A percentile compares a stretch with the other conserved stretches of the same genome.
Conservation (phyloP, 2,329 filamentous ascomycete genomes). For the Graphilbum ipis-grandicollis region DNA sequence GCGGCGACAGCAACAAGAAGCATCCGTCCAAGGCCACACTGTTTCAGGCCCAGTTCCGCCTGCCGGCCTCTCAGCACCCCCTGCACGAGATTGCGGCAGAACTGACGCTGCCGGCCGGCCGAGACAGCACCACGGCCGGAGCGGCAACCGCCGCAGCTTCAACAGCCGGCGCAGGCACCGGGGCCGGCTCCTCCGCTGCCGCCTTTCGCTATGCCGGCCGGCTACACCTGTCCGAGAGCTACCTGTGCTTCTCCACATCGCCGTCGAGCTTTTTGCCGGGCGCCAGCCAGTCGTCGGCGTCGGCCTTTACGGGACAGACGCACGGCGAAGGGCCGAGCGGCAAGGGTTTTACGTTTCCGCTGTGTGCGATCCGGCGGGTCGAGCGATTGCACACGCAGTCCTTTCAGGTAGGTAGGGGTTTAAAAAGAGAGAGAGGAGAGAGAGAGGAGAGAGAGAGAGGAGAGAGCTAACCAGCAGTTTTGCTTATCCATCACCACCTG, state of each 20-base stretch:
- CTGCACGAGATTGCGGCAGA: conserved; percentile 94
- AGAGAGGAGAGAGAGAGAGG: background rate
- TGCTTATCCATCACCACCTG: conserved; percentile 88
- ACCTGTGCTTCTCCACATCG: conserved; percentile 91
- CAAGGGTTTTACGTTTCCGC: conserved; percentile 87
- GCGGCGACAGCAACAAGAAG: conserved; percentile 35
- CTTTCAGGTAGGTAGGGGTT: conserved; percentile 39
- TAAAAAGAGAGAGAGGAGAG: background rate
- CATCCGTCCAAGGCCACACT: conserved; percentile 82
- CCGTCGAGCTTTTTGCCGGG: conserved; percentile 71
- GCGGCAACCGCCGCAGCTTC: too few relatives aligned
- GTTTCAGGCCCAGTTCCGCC: conserved; percentile 91
- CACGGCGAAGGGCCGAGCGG: conserved; percentile 83
- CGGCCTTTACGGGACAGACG: conserved; percentile 79
- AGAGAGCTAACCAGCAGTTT: conserved; percentile 35
- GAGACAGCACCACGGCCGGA: too few relatives aligned
- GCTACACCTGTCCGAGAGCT: conserved; percentile 85
- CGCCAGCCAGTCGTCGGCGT: conserved; percentile 63
- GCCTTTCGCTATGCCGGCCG: conserved; percentile 81
- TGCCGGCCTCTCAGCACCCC: conserved; percentile 81
- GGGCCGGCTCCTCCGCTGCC: conserved; percentile 32
- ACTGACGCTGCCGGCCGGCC: conserved; percentile 69
- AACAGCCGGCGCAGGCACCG: conserved; percentile 3
- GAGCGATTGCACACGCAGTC: conserved; percentile 86
- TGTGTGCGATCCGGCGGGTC: conserved; percentile 80